phyloP scores from a whole-genome alignment of 1,139 yeast species.

The Debaryomycetaceae sp. region DNA sequence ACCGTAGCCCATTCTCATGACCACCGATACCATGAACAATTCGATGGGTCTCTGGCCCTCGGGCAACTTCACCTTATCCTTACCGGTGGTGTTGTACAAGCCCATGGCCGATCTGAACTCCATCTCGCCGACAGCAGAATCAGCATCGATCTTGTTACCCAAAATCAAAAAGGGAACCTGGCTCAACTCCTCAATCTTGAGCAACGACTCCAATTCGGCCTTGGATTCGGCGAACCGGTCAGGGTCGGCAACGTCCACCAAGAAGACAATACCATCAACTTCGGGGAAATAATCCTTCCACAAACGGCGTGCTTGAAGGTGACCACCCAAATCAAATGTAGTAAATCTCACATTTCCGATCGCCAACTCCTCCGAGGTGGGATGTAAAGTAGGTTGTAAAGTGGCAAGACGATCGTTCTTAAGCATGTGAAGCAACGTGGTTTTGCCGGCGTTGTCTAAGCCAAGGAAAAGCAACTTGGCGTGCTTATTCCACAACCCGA shows the following conservation, averaged over 20 bases:
- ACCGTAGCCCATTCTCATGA: conserved; percentile 94
- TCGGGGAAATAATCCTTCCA: conserved; percentile 99
- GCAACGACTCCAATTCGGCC: conserved; percentile 89
- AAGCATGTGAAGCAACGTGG: conserved; percentile 93
- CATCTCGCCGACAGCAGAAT: conserved; percentile 91
- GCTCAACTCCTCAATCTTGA: conserved; percentile 84
- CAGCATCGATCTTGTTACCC: conserved; percentile 95
- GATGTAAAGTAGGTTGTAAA: conserved; percentile 96
- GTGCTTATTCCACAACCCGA: conserved; percentile 96
- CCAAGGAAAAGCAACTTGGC: conserved; percentile 95
- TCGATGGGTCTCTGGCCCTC: conserved; percentile 89
- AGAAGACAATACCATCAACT: conserved; percentile 93
- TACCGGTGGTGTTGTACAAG: conserved; percentile 81
- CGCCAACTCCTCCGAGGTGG: conserved; percentile 96
- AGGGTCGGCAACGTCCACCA: conserved; percentile 96
- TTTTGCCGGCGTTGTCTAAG: conserved; percentile 97
- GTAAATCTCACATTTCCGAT: conserved; percentile 96
- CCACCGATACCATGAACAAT: conserved; percentile 95
- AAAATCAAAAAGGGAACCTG: conserved; percentile 88
- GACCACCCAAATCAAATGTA: conserved; percentile 98
- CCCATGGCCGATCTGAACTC: conserved; percentile 91
- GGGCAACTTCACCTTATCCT: conserved; percentile 63
- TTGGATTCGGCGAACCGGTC: conserved; percentile 93
- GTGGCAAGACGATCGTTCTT: conserved; percentile 97
- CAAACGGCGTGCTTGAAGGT: conserved; percentile 95